Evolutionary conservation across 805 yeast species (phyloP), one percentile per base, ranked within the genome.

Genomic region (Zygosaccharomyces gambellarensis): DNA sequence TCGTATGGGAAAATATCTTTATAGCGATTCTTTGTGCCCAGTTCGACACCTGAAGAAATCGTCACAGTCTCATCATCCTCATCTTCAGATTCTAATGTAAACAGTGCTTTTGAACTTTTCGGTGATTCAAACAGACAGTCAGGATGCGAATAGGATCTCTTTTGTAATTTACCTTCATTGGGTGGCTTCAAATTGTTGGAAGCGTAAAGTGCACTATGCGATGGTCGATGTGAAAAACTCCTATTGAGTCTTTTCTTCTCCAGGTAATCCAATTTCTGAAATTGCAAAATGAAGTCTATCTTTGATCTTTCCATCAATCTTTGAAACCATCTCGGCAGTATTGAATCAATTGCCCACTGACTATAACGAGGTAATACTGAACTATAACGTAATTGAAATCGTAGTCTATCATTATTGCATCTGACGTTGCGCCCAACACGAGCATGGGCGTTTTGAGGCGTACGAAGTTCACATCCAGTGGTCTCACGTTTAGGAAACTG

Each of bases 1-100:
- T 87, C 95, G 67, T 80, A 90, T 3, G 96, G 90, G 60, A 86
- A 84, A 39, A 90, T 87, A 64, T 90, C 95, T 59, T 87, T 85
- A 71, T 90, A 90, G 51, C 98, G 71, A 66, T 90, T 89, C 61
- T 90, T 90, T 46, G 76, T 67, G 23, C 95, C 92, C 39, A 82
- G 74, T 65, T 89, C 96, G 38, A 90, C 82, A 5, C 96, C 97
- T 4, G 85, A 80, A 31, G 83, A 79, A 29, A 87, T 77, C 27
- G 72, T 63, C 21, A 81, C 49, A 28, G 47, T 48, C 12, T 57
- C 59, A 29, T 57, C 60, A 11, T 59, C 59, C 25, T 58, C 56
- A 21, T 56, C 54, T 28, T 59, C 63, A 4, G 55, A 46, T 25
- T 60, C 59, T 4, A 56, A 43, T 27, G 48, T 42, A 32, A 36